phyloP scores from a whole-genome alignment of 2,329 filamentous ascomycete genomes.

The Daldinia eschscholtzii region DNA sequence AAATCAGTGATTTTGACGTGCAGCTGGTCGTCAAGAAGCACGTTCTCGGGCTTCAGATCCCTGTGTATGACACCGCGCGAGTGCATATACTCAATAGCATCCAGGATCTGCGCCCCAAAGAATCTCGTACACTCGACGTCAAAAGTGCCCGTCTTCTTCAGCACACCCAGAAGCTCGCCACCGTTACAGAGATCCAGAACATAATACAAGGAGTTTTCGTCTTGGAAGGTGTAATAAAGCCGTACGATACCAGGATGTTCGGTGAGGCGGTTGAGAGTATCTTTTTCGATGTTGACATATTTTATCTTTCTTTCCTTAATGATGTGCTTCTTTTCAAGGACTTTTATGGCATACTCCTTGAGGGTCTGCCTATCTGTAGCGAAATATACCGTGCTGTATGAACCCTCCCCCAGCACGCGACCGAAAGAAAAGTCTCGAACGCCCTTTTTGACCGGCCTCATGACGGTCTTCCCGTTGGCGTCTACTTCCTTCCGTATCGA shows the following conservation, averaged over 20 bases:
- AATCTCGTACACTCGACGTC: conserved; percentile 95
- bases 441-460: conserved; percentile 92
- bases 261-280: conserved; percentile 94
- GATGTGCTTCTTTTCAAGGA: conserved; percentile 97
- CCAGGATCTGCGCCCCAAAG: conserved; percentile 95
- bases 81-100: conserved; percentile 98
- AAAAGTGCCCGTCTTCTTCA: conserved; percentile 95
- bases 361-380: conserved; percentile 93
- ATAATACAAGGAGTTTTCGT: conserved; percentile 95
- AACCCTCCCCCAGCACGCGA: conserved; percentile 90
- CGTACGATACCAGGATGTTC: conserved; percentile 97
- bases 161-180: conserved; percentile 88
- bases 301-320: conserved; percentile 99
- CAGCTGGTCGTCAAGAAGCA: conserved; percentile 94
- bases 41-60: conserved; percentile 96
- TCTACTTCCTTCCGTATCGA: conserved; percentile 86
- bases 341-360: conserved; percentile 98
- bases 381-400: conserved; percentile 94
- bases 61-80: conserved; percentile 94
- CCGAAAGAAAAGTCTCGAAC: conserved; percentile 98
- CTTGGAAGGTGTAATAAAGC: conserved; percentile 98
- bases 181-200: conserved; percentile 93
- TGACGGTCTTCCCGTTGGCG: conserved; percentile 82
- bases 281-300: conserved; percentile 99
- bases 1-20: conserved; percentile 99